Evolutionary conservation across 83 land plant species (phyloP).

Genomic region (Diphasiastrum complanatum): DNA sequence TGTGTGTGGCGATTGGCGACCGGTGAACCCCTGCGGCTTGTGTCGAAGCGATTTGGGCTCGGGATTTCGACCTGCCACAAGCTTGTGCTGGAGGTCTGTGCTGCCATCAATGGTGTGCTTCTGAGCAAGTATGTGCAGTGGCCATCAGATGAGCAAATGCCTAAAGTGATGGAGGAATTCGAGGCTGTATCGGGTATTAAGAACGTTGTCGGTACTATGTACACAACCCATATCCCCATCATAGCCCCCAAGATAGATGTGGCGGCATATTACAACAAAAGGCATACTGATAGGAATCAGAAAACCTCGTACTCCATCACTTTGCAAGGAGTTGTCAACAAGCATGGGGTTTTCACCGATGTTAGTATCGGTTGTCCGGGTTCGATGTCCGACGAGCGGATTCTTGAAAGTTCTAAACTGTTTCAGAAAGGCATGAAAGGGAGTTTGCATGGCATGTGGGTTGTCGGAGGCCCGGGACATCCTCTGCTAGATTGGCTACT

Average conservation of each 20-base stretch:
- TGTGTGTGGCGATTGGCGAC: conserved; percentile 97
- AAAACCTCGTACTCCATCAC: conserved; percentile 93
- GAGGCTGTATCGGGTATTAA: conserved; percentile 71
- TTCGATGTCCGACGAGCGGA: conserved; percentile 81
- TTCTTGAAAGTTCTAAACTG: conserved; percentile 75
- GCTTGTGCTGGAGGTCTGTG: conserved; percentile 85
- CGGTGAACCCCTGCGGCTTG: conserved; percentile 89
- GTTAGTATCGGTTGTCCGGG: conserved; percentile 96
- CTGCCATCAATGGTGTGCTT: conserved; percentile 75
- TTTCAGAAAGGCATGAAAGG: conserved; percentile 56
- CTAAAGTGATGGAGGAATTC: conserved; percentile 46
- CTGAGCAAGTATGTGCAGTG: conserved; percentile 83
- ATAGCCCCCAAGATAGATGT: conserved; percentile 91
- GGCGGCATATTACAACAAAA: conserved; percentile 80
- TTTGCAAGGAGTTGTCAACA: conserved; percentile 84
- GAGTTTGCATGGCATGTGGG: conserved; percentile 49
- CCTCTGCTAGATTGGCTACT: conserved; percentile 89
- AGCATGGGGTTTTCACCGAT: conserved; percentile 73
- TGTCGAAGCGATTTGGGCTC: conserved; percentile 90
- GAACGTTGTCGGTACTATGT: conserved; percentile 79
- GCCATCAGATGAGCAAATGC: conserved; percentile 49
- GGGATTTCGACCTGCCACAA: conserved; percentile 99
- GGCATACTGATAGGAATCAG: conserved; percentile 92
- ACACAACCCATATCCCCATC: conserved; percentile 92
- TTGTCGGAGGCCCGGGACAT: conserved; percentile 73